These are phyloP conservation scores for Suillus spraguei DNA, from an alignment of 768 basidiomycete genomes.

Conservation along the genomic window DNA sequence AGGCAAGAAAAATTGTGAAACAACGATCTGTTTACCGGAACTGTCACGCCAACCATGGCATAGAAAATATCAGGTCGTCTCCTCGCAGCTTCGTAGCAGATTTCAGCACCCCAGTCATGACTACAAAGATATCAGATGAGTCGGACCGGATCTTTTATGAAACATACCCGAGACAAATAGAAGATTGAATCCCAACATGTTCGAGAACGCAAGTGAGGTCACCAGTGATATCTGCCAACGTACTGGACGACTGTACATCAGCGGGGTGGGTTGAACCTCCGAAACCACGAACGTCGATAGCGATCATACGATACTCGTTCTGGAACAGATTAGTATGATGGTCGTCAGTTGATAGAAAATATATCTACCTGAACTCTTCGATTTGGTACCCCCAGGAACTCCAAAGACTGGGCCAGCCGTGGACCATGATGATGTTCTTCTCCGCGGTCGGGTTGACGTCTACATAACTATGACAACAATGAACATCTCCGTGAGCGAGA, in stretches of 20 bases:
- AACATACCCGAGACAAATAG: slow-evolving; percentile 64
- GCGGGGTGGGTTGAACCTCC: slow-evolving; percentile 67
- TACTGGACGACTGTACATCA: slow-evolving; percentile 59
- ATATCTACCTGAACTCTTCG: slow-evolving; percentile 53
- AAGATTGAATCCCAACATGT: slow-evolving; percentile 48
- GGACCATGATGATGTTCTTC: slow-evolving; percentile 68
- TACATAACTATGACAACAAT: neutral
- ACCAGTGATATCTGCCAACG: slow-evolving; percentile 58
- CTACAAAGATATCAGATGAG: slow-evolving; percentile 33
- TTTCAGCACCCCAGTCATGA: slow-evolving; percentile 75
- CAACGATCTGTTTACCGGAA: slow-evolving; percentile 51
- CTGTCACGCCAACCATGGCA: slow-evolving; percentile 56
- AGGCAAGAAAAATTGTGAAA: neutral
- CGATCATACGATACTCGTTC: slow-evolving; percentile 66
- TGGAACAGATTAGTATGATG: slow-evolving; percentile 23
- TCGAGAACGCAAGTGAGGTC: slow-evolving; percentile 68
- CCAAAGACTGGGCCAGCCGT: slow-evolving; percentile 83
- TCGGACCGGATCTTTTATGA: neutral
- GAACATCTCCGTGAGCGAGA: neutral
- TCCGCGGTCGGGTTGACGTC: slow-evolving; percentile 59
- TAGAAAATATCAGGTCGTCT: slow-evolving; percentile 65
- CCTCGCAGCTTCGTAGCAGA: slow-evolving; percentile 71
- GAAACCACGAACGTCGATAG: slow-evolving; percentile 71
- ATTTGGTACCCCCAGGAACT: slow-evolving; percentile 76
- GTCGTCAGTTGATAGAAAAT: neutral